Evolutionary conservation across 768 basidiomycete genomes (phyloP), one percentile per base, ranked within the genome.

Genomic region (Rhodotorula kratochvilovae): DNA sequence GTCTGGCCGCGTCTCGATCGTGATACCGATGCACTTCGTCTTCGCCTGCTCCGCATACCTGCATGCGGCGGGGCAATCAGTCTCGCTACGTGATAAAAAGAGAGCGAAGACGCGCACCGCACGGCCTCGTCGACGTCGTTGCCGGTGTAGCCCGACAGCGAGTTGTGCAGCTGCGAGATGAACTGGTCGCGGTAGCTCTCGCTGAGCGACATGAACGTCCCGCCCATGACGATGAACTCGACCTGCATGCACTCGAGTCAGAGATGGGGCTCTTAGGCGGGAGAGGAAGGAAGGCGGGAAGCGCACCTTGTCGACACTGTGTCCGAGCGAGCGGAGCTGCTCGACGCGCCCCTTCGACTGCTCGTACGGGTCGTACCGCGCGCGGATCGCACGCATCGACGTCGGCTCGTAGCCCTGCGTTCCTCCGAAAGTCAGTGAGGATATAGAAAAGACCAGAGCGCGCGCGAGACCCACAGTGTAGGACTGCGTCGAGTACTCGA

Each of bases 131-230:
- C 96, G 23, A 99, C 87, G 74, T 97, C 89, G 50, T 61, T 85
- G 2, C 92, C 92, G 2, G 94, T 97, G 79, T 90, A 94, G 0
- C 96, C 96, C 25, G 91, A 93, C 11, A 99, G 83, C 2, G 96
- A 95, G 80, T 98, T 98, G 80, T 98, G 96, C 66, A 99, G 84
- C 71, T 97, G 94, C 2, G 95, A 93, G 65, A 98, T 86, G 75
- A 99, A 99, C 74, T 90, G 88, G 70, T 87, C 87, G 70, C 96
- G 86, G 80, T 99, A 98, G 56, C 92, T 91, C 80, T 98, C 93
- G 48, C 94, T 90, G 90, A 97, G 95, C 79, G 94, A 97, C 93
- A 99, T 97, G 81, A 99, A 99, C 19, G 96, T 99, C 56, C 96
- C 96, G 33, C 96, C 96, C 96, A 77, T 77, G 56, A 74, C 58